A percentile compares a stretch with the other conserved stretches of the same genome.
phyloP scores from a whole-genome alignment of 2,329 filamentous ascomycete species.

The Hirsutella rhossiliensis region DNA sequence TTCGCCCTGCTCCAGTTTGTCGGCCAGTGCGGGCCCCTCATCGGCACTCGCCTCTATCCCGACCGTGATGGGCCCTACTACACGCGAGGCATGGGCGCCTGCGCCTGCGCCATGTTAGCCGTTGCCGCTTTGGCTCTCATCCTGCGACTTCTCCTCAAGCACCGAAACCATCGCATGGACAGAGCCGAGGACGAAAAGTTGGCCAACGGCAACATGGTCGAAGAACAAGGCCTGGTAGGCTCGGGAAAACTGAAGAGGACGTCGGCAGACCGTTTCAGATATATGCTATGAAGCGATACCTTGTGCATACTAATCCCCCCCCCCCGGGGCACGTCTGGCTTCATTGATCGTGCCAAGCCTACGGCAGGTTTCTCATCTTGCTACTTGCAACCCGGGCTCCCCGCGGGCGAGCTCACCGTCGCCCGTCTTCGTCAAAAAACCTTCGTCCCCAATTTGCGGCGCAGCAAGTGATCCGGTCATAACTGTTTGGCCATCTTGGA shows the following conservation, averaged over 20 bases:
- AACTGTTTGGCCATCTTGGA: neutral
- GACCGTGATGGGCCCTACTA: conserved; percentile 48
- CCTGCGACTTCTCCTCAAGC: conserved; percentile 39
- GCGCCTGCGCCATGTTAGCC: conserved; percentile 48
- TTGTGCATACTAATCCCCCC: neutral
- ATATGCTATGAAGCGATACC: conserved; percentile 27
- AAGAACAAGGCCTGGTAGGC: conserved; percentile 28
- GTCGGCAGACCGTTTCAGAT: conserved; percentile 24
- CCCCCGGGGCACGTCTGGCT: too few species aligned
- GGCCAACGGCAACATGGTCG: conserved; percentile 7
- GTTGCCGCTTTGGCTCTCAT: conserved; percentile 44
- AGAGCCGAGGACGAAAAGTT: conserved; percentile 14
- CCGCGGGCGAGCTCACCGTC: too few species aligned
- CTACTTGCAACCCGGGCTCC: neutral
- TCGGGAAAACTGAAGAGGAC: conserved; percentile 10
- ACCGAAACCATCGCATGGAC: conserved; percentile 37
- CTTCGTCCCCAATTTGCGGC: too few species aligned
- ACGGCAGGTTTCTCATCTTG: too few species aligned
- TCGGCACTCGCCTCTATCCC: conserved; percentile 57
- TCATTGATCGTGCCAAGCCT: too few species aligned
- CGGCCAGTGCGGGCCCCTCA: conserved; percentile 65
- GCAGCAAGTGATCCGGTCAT: too few species aligned
- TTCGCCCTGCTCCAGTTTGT: conserved; percentile 73
- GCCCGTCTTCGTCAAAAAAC: too few species aligned
- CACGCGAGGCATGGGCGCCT: conserved; percentile 48